Evolutionary conservation across 2,329 filamentous ascomycete species (phyloP).

Genomic region (Fusarium concolor): DNA sequence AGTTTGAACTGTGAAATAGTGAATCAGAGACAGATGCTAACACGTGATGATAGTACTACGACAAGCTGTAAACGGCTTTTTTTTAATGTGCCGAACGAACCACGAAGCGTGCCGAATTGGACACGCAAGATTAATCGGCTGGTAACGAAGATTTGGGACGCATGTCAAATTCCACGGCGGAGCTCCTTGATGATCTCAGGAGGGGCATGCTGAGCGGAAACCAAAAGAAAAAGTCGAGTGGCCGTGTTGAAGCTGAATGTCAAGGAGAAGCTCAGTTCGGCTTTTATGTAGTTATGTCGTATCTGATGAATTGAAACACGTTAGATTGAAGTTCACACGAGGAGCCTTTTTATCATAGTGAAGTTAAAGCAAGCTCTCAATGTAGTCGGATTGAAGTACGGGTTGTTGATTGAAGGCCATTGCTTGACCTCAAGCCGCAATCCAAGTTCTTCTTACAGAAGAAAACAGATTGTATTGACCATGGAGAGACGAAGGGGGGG

Average conservation of each 20-base stretch:
- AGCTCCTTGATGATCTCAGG: slow-evolving; percentile 42
- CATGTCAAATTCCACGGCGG: slow-evolving; percentile 46
- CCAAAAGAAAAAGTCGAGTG: slow-evolving; percentile 49
- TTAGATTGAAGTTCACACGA: slow-evolving; percentile 48
- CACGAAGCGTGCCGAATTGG: slow-evolving; percentile 57
- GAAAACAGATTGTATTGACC: too few relatives aligned
- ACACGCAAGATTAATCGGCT: slow-evolving; percentile 57
- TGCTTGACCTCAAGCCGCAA: too few relatives aligned
- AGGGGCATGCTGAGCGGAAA: slow-evolving; percentile 50
- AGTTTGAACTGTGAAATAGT: slow-evolving; percentile 58
- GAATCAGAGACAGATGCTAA: slow-evolving; percentile 32
- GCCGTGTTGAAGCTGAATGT: slow-evolving; percentile 54
- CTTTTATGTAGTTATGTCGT: slow-evolving; percentile 59
- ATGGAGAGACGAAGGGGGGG: background rate
- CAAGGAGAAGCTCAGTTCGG: slow-evolving; percentile 52
- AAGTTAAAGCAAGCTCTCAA: background rate
- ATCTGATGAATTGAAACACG: slow-evolving; percentile 56
- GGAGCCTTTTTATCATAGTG: background rate
- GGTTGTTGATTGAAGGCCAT: too few relatives aligned
- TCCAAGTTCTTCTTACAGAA: too few relatives aligned
- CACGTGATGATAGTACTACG: slow-evolving; percentile 79
- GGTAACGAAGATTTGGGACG: slow-evolving; percentile 49
- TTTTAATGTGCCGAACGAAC: slow-evolving; percentile 59
- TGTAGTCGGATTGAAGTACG: too few relatives aligned
- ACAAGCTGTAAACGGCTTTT: slow-evolving; percentile 86